Evolutionary conservation across 768 basidiomycete species (phyloP), one percentile per base, ranked within the genome.

Genomic region (Clitopilus hobsonii): DNA sequence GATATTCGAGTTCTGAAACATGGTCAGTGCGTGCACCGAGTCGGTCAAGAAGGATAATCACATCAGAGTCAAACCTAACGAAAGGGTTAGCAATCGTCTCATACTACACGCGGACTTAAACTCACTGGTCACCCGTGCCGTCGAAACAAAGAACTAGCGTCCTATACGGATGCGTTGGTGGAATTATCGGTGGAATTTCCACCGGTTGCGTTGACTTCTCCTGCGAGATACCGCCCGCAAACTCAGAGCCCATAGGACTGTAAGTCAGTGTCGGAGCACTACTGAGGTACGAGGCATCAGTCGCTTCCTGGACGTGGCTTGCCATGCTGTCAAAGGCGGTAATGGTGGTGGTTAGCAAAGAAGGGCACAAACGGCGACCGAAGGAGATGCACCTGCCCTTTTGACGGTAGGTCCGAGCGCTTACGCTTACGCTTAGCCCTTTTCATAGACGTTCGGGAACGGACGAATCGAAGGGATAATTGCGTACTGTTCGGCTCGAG

Each of bases 121-220:
- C 64, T 57, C 32, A 72, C 66, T 78, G 73, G 55, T 79, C 75
- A 49, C 77, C 77, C 4, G 79, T 81, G 4, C 80, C 84, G 66
- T 89, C 88, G 62, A 89, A 89, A 64, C 88, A 88, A 5, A 89
- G 71, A 0, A 88, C 78, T 5, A 87, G 60, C 0, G 83, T 86
- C 2, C 81, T 72, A 22, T 66, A 50, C 3, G 58, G 16, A 55
- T 75, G 73, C 6, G 64, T 57, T 6, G 74, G 73, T 7, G 82
- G 81, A 28, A 83, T 71, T 26, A 73, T 59, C 45, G 58, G 25
- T 10, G 72, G 71, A 3, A 61, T 20, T 20, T 11, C n/a, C 18
- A 23, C 22, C 41, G 4, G 16, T 20, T 20, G 41, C 41, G 8
- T 11, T 20, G 41, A 23, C n/a, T 16, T 20, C n/a, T 45, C 18